Evolutionary conservation across 306 rosid species (phyloP).

Genomic region (Pyrus bretschneideri): DNA sequence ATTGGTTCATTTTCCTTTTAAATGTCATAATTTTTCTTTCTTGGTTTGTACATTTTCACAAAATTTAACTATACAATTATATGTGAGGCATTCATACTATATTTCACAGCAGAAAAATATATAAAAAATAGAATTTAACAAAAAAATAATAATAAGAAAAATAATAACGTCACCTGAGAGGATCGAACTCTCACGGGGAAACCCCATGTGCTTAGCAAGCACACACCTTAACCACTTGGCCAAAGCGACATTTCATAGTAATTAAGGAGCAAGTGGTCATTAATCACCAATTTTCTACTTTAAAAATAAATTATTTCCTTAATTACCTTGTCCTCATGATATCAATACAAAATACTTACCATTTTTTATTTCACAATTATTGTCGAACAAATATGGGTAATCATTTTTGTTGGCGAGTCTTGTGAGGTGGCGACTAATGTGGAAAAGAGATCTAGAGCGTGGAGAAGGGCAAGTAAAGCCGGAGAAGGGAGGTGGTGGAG

Average conservation of each 20-base stretch:
- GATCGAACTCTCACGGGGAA: constrained; percentile 60
- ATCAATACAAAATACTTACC: not conserved
- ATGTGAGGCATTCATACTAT: too few relatives aligned
- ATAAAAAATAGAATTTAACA: accelerated
- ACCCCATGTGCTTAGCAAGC: constrained; percentile 80
- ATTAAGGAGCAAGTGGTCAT: too few relatives aligned
- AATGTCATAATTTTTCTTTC: not conserved
- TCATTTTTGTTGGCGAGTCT: too few relatives aligned
- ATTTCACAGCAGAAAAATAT: too few relatives aligned
- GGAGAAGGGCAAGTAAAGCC: too few relatives aligned
- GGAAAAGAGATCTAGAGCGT: too few relatives aligned
- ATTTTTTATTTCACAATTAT: not conserved
- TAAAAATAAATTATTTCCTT: not conserved
- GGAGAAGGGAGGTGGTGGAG: not conserved
- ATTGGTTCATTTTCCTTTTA: constrained; percentile 35
- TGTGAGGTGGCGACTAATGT: too few relatives aligned
- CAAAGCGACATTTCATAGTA: constrained; percentile 36
- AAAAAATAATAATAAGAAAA: too few relatives aligned
- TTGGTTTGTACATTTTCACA: not conserved
- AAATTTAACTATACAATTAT: too few relatives aligned
- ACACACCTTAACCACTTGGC: constrained; percentile 87
- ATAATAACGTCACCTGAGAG: constrained; percentile 41
- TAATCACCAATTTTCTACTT: not conserved
- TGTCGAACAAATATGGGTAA: not conserved
- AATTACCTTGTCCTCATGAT: not conserved